phyloP scores from a whole-genome alignment of 441 rosid genomes.

The Manihot esculenta region DNA sequence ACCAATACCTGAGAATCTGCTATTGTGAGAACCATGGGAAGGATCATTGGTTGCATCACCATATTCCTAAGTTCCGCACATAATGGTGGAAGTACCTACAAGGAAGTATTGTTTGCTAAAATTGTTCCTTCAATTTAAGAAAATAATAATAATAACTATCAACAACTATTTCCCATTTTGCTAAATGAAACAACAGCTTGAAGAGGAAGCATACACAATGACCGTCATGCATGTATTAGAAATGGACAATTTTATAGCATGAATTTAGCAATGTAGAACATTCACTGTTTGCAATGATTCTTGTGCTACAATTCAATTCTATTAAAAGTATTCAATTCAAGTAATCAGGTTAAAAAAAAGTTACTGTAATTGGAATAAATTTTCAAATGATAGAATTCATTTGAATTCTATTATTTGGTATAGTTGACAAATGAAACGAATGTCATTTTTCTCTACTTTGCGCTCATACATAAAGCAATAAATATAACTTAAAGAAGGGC shows the following conservation, averaged over 20 bases:
- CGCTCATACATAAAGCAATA: too few relatives aligned
- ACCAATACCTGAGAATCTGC: conserved; percentile 86
- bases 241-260: conserved; percentile 6
- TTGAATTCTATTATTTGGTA: too few relatives aligned
- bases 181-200: conserved; percentile 1
- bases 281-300: too few relatives aligned
- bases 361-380: too few relatives aligned
- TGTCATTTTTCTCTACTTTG: too few relatives aligned
- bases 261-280: not conserved
- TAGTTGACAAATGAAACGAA: too few relatives aligned
- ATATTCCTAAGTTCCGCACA: conserved; percentile 96
- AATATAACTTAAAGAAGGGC: too few relatives aligned
- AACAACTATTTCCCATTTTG: not conserved
- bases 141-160: not conserved
- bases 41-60: conserved; percentile 95
- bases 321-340: too few relatives aligned
- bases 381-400: too few relatives aligned
- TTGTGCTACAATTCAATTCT: too few relatives aligned
- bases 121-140: not conserved
- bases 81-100: conserved; percentile 94
- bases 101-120: conserved; percentile 18
- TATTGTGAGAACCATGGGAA: conserved; percentile 95
- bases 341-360: too few relatives aligned
- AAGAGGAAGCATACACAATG: not conserved
- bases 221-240: not conserved